Evolutionary conservation across 1,284 basidiomycete genomes (phyloP).

Genomic region (Rhodotorula sp.): DNA sequence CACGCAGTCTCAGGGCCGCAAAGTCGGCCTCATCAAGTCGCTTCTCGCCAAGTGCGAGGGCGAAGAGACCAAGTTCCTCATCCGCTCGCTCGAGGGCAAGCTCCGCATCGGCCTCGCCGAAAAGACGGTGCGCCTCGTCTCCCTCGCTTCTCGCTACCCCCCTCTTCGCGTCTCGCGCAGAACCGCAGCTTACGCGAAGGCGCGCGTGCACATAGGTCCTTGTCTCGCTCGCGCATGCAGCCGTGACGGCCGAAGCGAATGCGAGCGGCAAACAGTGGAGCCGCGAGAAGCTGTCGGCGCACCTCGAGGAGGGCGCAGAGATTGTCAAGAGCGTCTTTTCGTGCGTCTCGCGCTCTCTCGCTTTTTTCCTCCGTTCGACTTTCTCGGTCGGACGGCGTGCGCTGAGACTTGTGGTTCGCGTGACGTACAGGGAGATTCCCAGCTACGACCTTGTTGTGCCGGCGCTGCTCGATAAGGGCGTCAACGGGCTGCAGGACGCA

Average conservation of each 20-base stretch:
- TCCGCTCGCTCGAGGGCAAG: constrained; percentile 94
- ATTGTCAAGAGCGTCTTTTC: constrained; percentile 90
- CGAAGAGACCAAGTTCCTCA: constrained; percentile 90
- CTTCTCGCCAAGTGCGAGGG: constrained; percentile 88
- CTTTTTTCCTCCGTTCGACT: background rate
- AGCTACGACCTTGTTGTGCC: constrained; percentile 94
- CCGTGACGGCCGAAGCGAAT: constrained; percentile 58
- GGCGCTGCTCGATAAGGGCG: constrained; percentile 76
- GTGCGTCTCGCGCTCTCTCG: constrained; percentile 53
- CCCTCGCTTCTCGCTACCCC: background rate
- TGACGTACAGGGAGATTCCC: constrained; percentile 74
- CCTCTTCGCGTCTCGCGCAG: constrained; percentile 26
- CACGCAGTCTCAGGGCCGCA: constrained; percentile 81
- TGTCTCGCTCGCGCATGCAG: constrained; percentile 82
- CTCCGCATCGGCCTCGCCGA: constrained; percentile 96
- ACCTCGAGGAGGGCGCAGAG: constrained; percentile 76
- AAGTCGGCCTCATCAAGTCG: constrained; percentile 93
- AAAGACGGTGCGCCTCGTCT: constrained; percentile 61
- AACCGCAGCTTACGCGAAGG: too few species aligned
- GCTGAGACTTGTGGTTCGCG: background rate
- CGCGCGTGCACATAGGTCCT: constrained; percentile 55
- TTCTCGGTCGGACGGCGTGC: background rate
- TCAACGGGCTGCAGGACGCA: constrained; percentile 66
- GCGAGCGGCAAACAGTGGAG: constrained; percentile 51
- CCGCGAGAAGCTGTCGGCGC: constrained; percentile 66